Conservation (phyloP, 352 stramenopile genomes). For the Phytophthora cactorum region DNA sequence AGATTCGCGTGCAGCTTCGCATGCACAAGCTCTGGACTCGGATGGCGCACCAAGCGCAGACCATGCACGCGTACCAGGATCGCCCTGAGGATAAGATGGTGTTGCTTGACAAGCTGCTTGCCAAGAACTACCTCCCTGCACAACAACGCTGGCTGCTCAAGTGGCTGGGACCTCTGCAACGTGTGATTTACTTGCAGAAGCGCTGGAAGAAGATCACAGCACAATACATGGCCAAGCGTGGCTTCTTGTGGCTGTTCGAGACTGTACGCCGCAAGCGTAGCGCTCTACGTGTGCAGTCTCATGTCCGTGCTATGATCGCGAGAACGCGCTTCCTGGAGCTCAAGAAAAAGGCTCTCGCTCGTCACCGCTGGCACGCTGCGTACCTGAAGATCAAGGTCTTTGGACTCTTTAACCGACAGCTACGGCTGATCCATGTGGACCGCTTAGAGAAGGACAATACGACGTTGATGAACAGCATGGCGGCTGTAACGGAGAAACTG, state of each 20-base stretch:
- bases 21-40: constrained; percentile 73
- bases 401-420: constrained; percentile 63
- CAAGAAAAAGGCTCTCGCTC: constrained; percentile 70
- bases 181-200: constrained; percentile 87
- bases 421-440: constrained; percentile 73
- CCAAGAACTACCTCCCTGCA: constrained; percentile 63
- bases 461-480: constrained; percentile 46
- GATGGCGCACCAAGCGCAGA: constrained; percentile 70
- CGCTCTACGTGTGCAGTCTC: constrained; percentile 67
- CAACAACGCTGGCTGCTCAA: constrained; percentile 84
- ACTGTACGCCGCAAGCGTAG: constrained; percentile 69
- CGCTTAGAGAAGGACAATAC: constrained; percentile 77
- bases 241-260: constrained; percentile 82
- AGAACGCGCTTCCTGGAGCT: constrained; percentile 68
- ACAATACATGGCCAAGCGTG: constrained; percentile 78
- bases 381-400: constrained; percentile 68
- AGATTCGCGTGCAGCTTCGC: constrained; percentile 60
- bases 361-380: constrained; percentile 68
- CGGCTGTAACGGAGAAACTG: constrained; percentile 50
- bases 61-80: constrained; percentile 81
- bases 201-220: constrained; percentile 83
- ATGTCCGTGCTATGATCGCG: constrained; percentile 68
- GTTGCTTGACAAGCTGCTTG: constrained; percentile 77
- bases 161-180: constrained; percentile 82
- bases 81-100: constrained; percentile 86